Conservation (phyloP, 2,329 filamentous ascomycete species). For the Xylaria sp. region DNA sequence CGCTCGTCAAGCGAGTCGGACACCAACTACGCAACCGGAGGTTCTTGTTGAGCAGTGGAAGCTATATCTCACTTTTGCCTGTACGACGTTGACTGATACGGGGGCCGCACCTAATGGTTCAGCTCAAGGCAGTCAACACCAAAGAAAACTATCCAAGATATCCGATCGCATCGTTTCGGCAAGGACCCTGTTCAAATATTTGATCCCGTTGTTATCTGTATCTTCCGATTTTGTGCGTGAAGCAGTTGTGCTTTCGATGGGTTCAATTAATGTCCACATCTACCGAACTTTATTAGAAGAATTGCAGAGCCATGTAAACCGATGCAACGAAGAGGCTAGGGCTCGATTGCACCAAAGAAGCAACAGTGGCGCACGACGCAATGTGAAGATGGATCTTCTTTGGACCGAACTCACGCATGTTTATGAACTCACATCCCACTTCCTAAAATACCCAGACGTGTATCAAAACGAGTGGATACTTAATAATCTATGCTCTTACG, state of each 20-base stretch:
- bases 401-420: slow-evolving; percentile 96
- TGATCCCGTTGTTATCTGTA: slow-evolving; percentile 86
- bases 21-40: slow-evolving; percentile 79
- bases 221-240: slow-evolving; percentile 84
- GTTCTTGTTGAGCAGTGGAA: slow-evolving; percentile 98
- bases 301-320: slow-evolving; percentile 83
- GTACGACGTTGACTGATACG: slow-evolving; percentile 89
- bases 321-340: slow-evolving; percentile 89
- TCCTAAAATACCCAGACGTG: slow-evolving; percentile 80
- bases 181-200: slow-evolving; percentile 86
- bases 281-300: slow-evolving; percentile 92
- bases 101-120: slow-evolving; percentile 70
- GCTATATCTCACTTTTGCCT: slow-evolving; percentile 95
- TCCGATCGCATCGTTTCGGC: slow-evolving; percentile 87
- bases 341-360: slow-evolving; percentile 86
- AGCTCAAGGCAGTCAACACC: slow-evolving; percentile 73
- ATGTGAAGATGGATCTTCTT: slow-evolving; percentile 84
- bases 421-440: slow-evolving; percentile 92
- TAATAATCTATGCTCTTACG: slow-evolving; percentile 86
- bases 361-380: slow-evolving; percentile 82
- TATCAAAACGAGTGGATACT: slow-evolving; percentile 91
- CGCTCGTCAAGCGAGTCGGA: slow-evolving; percentile 61
- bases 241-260: slow-evolving; percentile 89
- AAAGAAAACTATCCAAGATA: slow-evolving; percentile 80
- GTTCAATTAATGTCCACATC: slow-evolving; percentile 93